Evolutionary conservation across 345 rosid species (phyloP), one percentile per base, ranked within the genome.

Genomic region (Acer yangbiense): DNA sequence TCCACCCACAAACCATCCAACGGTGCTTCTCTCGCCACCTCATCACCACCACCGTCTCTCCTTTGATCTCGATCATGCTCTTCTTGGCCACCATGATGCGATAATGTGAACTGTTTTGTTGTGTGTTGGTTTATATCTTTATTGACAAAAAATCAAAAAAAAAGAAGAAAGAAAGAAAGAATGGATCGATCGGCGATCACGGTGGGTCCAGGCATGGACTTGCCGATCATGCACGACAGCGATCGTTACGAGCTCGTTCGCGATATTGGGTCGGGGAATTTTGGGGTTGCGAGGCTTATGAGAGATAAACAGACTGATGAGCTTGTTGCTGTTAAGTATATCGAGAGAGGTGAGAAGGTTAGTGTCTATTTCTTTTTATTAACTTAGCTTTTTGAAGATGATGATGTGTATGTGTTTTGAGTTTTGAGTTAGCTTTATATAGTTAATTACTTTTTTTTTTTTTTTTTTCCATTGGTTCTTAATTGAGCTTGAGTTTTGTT

Each of bases 321-420:
- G 76, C 97, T 89, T 72, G 94, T 92, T 71, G 97, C 97, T 70
- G 93, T 92, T n/a, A 92, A 92, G 88, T 90, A 90, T 73, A 92
- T 92, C 86, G 97, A 92, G 92, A 84, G 97, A 81, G 97, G 97
- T 83, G 89, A 88, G 79, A 90, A 88, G 94, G 94, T 90, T 50
- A 74, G 88, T 87, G 62, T 23, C 71, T 16, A 23, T 18, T 35
- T 35, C 39, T 35, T 35, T 35, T 35, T 35, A 35, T 35, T 35
- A 35, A 35, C 39, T 35, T 35, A 35, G 39, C 39, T 35, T 35
- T 35, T 35, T 35, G 39, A 35, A 35, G 39, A 35, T 35, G 39
- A 35, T 35, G 6, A 35, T 35, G 39, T 32, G 35, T 35, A 35
- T 35, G 1, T 35, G 46, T 43, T 43, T 43, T 43, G 10, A 43